These are phyloP conservation scores for Mallotus japonicus DNA, from an alignment of 441 rosid species.

Conservation along the genomic window DNA sequence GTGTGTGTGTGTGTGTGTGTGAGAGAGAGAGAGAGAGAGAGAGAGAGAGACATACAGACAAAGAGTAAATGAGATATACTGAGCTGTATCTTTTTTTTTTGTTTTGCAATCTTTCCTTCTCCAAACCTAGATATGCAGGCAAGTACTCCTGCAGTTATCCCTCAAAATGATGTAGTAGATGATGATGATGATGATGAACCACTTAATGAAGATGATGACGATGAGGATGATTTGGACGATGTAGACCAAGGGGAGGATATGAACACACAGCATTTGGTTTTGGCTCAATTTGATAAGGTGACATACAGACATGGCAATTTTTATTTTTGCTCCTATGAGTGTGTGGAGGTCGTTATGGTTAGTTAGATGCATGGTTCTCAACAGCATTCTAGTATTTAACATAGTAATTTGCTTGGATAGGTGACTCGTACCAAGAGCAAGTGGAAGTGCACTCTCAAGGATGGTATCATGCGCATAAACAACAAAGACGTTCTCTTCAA, in stretches of 20 bases:
- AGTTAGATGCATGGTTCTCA: neutral
- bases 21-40: neutral
- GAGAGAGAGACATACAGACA: no score
- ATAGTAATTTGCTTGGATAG: conserved; percentile 38
- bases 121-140: conserved; percentile 63
- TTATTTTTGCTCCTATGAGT: no score
- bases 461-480: conserved; percentile 96
- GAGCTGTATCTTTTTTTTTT: conserved; percentile 8
- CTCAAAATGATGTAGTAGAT: conserved; percentile 49
- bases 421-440: conserved; percentile 96
- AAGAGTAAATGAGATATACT: neutral
- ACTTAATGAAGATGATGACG: conserved; percentile 81
- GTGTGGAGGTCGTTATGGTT: neutral
- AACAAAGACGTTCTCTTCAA: conserved; percentile 93
- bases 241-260: conserved; percentile 82
- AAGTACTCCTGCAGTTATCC: conserved; percentile 61
- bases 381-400: neutral
- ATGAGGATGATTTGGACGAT: conserved; percentile 84
- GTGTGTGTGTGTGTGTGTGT: neutral
- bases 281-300: conserved; percentile 99
- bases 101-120: conserved; percentile 17
- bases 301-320: no score
- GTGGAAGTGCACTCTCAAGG: conserved; percentile 96
- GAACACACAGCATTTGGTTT: conserved; percentile 87
- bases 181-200: conserved; percentile 81